Base-by-base conservation (phyloP, 768 basidiomycete species). In the Trametes villosa region DNA sequence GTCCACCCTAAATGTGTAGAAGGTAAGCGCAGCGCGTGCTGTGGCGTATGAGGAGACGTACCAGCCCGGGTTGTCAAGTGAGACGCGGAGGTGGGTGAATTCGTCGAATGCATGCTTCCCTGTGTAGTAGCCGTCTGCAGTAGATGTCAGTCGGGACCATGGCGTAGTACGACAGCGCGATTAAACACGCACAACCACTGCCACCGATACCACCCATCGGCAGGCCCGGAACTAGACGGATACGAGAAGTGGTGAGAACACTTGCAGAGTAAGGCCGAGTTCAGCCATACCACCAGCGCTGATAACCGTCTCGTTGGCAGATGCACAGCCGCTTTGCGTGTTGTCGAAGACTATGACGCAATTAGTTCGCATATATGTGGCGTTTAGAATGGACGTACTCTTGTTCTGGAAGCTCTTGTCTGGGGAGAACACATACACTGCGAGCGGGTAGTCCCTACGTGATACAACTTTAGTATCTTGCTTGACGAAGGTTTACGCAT, bases 61-160 rank as follows among this genome's bases (percentile, higher is more conserved):
- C 78, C 74, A 81, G 56, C 68, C 59, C 34, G 79, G 82, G 3
- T 72, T 75, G 63, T 80, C 77, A 9, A 82, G 42, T 0, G 87
- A 83, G 5, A 86, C 70, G 52, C 93, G 82, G 26, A 83, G 65
- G 69, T 94, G 91, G 0, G 91, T 92, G 75, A 95, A 94, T 68
- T 82, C 77, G 60, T 92, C 88, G 65, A 94, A 94, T 5, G 79
- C 76, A 67, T 77, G 88, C 68, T 92, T 92, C 34, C 92, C 88
- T 4, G 86, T 85, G 68, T 89, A 85, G 56, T 80, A 77, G 13
- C 92, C 87, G 58, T 78, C 91, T 88, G 40, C 4, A 26, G 33
- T 7, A 34, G 36, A 38, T 4, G 13, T 4, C 5, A 15, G 36
- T 11, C 18, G 13, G 18, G 36, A 18, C 7, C 13, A 15, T 17